A percentile compares a stretch with the other conserved stretches of the same genome.
These are phyloP conservation scores for Argentina anserina DNA, from an alignment of 306 rosid genomes.

Conservation along the genomic window DNA sequence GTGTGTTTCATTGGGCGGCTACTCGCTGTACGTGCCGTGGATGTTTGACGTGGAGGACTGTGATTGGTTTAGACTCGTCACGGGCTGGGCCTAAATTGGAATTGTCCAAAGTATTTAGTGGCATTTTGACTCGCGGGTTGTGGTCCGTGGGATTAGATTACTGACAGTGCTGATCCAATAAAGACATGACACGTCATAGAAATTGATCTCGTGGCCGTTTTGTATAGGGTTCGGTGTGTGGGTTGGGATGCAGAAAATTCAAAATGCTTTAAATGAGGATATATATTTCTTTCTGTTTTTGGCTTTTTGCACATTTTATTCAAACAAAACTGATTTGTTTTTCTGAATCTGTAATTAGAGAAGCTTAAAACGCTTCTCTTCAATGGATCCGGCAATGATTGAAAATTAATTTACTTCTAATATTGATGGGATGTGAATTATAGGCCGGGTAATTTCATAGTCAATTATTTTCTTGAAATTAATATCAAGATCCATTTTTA, in stretches of 20 bases:
- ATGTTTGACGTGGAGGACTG: conserved; percentile 15
- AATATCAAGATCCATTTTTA: too few species aligned
- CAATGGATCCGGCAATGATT: background rate
- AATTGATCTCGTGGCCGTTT: background rate
- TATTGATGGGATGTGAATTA: background rate
- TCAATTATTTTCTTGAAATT: too few species aligned
- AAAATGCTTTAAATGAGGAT: background rate
- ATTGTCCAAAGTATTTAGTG: background rate
- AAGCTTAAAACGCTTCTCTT: background rate
- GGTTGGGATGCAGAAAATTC: background rate
- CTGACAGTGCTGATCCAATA: background rate
- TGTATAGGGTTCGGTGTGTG: background rate
- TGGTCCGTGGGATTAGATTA: background rate
- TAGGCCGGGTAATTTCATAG: too few species aligned
- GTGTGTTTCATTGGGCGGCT: background rate
- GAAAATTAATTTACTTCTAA: background rate
- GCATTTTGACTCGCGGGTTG: background rate
- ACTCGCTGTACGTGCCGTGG: conserved; percentile 3
- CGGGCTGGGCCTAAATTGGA: background rate
- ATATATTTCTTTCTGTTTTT: background rate
- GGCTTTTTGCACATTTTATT: background rate
- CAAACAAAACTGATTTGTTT: background rate
- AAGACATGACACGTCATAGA: background rate
- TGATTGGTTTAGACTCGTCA: conserved; percentile 46
- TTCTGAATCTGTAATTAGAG: background rate